These are phyloP conservation scores for Angomonas desouzai DNA, from an alignment of 208 protist genomes.

Conservation along the genomic window DNA sequence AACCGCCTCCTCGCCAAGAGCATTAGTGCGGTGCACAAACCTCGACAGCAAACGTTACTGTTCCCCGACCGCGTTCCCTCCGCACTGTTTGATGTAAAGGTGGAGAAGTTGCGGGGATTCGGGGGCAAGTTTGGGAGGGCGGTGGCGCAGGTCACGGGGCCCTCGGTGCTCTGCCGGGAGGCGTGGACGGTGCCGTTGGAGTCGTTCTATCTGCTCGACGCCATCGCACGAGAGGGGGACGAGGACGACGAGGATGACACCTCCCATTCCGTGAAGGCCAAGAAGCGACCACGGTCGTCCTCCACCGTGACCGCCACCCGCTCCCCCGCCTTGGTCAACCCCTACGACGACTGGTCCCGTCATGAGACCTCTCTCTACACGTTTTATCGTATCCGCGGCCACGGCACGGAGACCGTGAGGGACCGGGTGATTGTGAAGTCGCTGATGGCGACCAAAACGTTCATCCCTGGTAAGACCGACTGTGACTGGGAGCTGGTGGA, in stretches of 20 bases:
- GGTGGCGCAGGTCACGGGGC: constrained; percentile 37
- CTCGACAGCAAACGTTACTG: constrained; percentile 80
- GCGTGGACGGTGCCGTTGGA: constrained; percentile 44
- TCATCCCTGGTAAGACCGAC: constrained; percentile 34
- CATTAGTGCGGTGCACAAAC: constrained; percentile 79
- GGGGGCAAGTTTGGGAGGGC: constrained; percentile 73
- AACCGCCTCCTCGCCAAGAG: constrained; percentile 82
- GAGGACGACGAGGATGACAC: constrained; percentile 4
- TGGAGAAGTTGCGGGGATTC: constrained; percentile 65
- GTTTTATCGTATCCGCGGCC: constrained; percentile 52
- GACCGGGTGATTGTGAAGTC: constrained; percentile 36
- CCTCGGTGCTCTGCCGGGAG: constrained; percentile 34
- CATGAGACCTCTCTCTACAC: constrained; percentile 18
- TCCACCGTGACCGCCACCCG: neutral
- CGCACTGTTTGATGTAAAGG: constrained; percentile 46
- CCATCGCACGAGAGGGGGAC: constrained; percentile 10
- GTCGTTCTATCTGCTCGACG: constrained; percentile 15
- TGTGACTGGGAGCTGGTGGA: constrained; percentile 18
- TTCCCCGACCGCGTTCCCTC: constrained; percentile 51
- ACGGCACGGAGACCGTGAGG: constrained; percentile 33
- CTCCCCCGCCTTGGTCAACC: neutral
- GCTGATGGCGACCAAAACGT: constrained; percentile 65
- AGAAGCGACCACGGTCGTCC: neutral
- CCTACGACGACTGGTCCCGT: neutral
- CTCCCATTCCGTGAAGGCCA: neutral